Evolutionary conservation across 257 asterid species (phyloP), one percentile per base, ranked within the genome.

Genomic region (Nicotiana knightiana): DNA sequence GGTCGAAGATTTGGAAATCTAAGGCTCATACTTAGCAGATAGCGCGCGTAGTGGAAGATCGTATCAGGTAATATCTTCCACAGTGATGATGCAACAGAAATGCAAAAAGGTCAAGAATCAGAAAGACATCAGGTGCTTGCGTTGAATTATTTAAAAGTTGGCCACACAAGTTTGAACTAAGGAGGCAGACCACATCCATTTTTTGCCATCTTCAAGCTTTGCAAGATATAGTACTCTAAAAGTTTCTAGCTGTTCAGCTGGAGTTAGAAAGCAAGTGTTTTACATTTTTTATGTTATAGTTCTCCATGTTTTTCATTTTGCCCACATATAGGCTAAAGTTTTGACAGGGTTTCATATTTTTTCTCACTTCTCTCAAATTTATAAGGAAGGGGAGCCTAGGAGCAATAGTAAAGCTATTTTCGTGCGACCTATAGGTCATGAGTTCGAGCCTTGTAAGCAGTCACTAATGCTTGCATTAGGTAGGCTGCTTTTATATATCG

Each of bases 1-100:
- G 82, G 83, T 86, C 5, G 97, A 91, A 67, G 97, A 92, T 82
- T 88, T 86, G 33, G 95, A 92, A 5, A 37, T 89, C 37, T 91
- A 73, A 39, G 89, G 63, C 80, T 68, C 61, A 48, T 71, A 18
- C 24, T 71, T 51, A 75, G 62, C 61, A 48, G 35, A 48, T 26
- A 48, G 35, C 15, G 28, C 26, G 16, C 62, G n/a, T 13, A 73
- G 24, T 48, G 26, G 39, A 73, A 24, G 7, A 24, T 73, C 61
- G 15, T 12, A 46, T 46, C 79, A 48, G 37, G 61, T 73, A 48
- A 13, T 73, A 39, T 48, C 62, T 48, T 46, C 61, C 61, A 24
- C 54, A 26, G 43, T 48, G 21, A n/a, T 13, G 61, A 46, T 73
- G 63, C 63, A 48, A 48, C 62, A 73, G 79, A 26, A 73, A 48